Base-by-base conservation (phyloP, 495 filamentous ascomycete genomes). In the Amniculicola lignicola region DNA sequence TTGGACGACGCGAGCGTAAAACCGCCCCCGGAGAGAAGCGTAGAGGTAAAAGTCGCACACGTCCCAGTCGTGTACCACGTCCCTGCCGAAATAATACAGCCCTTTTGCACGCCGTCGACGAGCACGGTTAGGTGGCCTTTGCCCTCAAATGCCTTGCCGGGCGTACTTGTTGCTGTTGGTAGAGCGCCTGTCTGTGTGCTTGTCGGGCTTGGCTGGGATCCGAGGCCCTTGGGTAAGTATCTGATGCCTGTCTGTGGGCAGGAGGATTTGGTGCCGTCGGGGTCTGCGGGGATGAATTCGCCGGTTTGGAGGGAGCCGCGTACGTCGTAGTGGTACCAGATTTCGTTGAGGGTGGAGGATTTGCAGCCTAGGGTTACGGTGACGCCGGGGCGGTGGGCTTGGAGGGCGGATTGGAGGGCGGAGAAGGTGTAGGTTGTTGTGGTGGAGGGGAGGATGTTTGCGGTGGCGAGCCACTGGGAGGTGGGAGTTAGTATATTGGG, bases 271-370 rank as follows among this genome's bases (percentile, higher is more conserved):
- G 75, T 72, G 19, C 85, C 84, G 51, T 84, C 82, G 63, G 82
- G 82, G 14, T 75, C 51, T 0, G 81, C 73, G 16, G 87, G 73
- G 16, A 90, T 77, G 64, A 94, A 94, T 44, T 81, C 71, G 21
- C 89, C 90, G 4, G 77, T 84, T 65, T 89, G 86, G 33, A 95
- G 69, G 51, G 79, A 83, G 24, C 90, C 90, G 44, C 79, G 79
- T 10, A 95, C 81, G 60, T 91, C 85, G 73, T 85, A 95, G 55
- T 83, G 81, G 65, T 95, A 95, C 86, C 88, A 93, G 19, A 88
- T 81, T 71, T 94, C 85, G 62, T 90, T 84, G 22, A 96, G 70
- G 22, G 74, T 68, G 7, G 74, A 66, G 18, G 75, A 74, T 10
- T 69, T 67, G 69, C 90, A 96, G 39, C 83, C 80, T 5, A 95